These are phyloP conservation scores for Mortierella antarctica DNA, from an alignment of 192 early-diverging fungal species.

Conservation along the genomic window DNA sequence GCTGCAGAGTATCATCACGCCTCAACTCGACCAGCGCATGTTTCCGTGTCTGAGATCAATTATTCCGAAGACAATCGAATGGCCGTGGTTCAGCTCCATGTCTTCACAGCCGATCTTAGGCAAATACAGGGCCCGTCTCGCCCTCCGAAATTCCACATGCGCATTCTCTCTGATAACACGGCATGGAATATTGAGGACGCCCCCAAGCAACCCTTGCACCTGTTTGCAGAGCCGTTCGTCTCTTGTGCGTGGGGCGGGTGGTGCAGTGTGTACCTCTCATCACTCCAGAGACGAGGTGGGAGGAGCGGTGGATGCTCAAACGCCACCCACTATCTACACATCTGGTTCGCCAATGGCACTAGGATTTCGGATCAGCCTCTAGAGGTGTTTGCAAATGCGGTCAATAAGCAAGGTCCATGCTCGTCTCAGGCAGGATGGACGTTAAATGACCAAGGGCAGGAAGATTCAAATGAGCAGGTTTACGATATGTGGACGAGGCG, in stretches of 20 bases:
- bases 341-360: conserved; percentile 51
- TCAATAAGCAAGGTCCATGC: neutral
- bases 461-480: neutral
- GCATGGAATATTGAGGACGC: conserved; percentile 24
- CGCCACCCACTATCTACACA: conserved; percentile 26
- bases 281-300: neutral
- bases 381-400: conserved; percentile 31
- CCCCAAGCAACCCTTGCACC: neutral
- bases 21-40: conserved; percentile 15
- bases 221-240: conserved; percentile 30
- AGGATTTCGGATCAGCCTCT: conserved; percentile 5
- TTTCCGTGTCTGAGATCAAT: neutral
- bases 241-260: conserved; percentile 9
- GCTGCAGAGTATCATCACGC: neutral
- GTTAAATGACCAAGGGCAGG: no score
- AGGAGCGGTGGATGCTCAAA: conserved; percentile 13
- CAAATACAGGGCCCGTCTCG: conserved; percentile 5
- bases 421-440: neutral
- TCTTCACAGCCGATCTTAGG: conserved; percentile 7
- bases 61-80: conserved; percentile 11
- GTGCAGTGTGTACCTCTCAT: conserved; percentile 15
- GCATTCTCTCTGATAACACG: conserved; percentile 16
- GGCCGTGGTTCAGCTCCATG: conserved; percentile 13
- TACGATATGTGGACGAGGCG: neutral
- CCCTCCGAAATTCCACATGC: conserved; percentile 26